These are phyloP conservation scores for Arthrobotrys sphaeroides DNA, from an alignment of 2,329 filamentous ascomycete species.

Conservation along the genomic window DNA sequence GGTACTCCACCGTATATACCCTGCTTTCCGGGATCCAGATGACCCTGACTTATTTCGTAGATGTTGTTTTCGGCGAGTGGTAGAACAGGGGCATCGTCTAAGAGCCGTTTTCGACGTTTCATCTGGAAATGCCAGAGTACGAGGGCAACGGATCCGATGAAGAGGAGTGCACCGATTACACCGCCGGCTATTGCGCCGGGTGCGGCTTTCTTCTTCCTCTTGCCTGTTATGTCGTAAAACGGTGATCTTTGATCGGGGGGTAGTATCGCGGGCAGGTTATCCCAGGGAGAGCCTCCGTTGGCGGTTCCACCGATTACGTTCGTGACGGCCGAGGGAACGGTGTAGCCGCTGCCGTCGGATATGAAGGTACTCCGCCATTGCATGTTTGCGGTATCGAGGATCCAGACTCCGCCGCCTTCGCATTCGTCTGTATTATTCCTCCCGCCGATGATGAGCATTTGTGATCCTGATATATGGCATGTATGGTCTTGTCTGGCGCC, in stretches of 20 bases:
- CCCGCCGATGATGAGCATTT: conserved; percentile 35
- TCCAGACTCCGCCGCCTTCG: conserved; percentile 21
- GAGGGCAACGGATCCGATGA: not conserved
- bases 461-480: conserved; percentile 21
- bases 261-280: conserved; percentile 4
- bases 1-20: not conserved
- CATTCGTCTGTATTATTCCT: conserved; percentile 4
- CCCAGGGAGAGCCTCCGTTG: conserved; percentile 14
- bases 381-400: conserved; percentile 32
- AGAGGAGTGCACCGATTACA: conserved; percentile 19
- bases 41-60: no score
- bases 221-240: conserved; percentile 9
- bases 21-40: not conserved
- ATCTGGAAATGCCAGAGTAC: not conserved
- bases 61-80: not conserved
- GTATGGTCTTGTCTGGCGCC: conserved; percentile 28
- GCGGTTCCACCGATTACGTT: not conserved
- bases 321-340: conserved; percentile 1
- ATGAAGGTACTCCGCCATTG: conserved; percentile 18
- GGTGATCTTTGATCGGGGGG: conserved; percentile 9
- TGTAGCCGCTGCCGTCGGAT: not conserved
- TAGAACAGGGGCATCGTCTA: not conserved
- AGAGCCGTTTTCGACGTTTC: not conserved
- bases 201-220: not conserved
- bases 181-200: conserved; percentile 11